Evolutionary conservation across 345 rosid genomes (phyloP).

Genomic region (Gossypium thurberi): DNA sequence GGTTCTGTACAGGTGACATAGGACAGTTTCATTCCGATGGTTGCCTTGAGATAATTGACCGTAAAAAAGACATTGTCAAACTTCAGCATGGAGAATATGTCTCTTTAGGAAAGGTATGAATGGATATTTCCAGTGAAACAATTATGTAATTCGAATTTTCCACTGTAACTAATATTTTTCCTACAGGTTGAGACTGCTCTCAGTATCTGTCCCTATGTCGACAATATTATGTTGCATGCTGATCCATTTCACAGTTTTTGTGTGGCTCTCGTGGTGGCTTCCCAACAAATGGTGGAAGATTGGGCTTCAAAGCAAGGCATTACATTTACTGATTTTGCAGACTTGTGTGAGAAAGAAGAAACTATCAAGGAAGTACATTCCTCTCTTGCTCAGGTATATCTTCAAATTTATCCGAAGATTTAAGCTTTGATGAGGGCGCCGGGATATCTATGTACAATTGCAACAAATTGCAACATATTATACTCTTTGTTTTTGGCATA

Average conservation of each 20-base stretch:
- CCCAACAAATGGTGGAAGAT: conserved; percentile 59
- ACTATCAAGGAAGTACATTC: conserved; percentile 64
- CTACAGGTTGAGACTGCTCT: conserved; percentile 89
- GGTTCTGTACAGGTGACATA: conserved; percentile 97
- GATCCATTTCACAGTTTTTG: conserved; percentile 86
- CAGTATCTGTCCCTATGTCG: conserved; percentile 56
- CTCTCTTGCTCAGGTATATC: conserved; percentile 65
- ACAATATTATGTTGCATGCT: conserved; percentile 87
- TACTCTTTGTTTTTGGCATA: too few species aligned
- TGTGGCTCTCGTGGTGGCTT: conserved; percentile 80
- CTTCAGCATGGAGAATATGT: conserved; percentile 99
- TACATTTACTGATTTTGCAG: conserved; percentile 38
- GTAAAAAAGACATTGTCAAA: conserved; percentile 93
- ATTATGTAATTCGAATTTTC: background rate
- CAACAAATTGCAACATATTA: too few species aligned
- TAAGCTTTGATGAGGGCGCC: background rate
- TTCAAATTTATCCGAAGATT: background rate
- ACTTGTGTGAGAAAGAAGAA: conserved; percentile 59
- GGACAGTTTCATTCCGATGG: conserved; percentile 92
- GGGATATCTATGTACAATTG: background rate
- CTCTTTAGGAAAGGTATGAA: conserved; percentile 86
- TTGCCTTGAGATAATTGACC: conserved; percentile 95
- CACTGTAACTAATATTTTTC: conserved; percentile 14
- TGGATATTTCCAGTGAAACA: conserved; percentile 1
- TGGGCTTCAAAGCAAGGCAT: conserved; percentile 82